Evolutionary conservation across 176 grass and related monocot genomes (phyloP).

Genomic region (Rhynchospora tenuis): DNA sequence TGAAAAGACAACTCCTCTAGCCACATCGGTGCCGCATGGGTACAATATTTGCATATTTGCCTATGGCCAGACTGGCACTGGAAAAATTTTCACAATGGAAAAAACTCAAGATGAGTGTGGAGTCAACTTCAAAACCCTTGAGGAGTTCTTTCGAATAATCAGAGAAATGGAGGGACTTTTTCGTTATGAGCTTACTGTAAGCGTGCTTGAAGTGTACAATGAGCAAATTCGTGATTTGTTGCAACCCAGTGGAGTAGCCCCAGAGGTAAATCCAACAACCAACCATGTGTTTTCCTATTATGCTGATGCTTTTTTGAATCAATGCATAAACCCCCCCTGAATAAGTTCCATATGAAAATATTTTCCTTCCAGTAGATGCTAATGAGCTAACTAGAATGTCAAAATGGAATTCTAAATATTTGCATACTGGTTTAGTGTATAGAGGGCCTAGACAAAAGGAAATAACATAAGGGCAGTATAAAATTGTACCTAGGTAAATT

Average conservation of each 20-base stretch:
- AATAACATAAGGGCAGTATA: not conserved
- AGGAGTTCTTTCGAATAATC: slow-evolving; percentile 76
- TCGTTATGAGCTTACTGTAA: slow-evolving; percentile 65
- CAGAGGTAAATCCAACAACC: slow-evolving; percentile 42
- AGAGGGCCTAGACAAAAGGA: not conserved
- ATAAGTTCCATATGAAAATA: not conserved
- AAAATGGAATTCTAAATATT: not conserved
- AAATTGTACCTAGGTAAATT: not conserved
- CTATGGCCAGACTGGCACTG: slow-evolving; percentile 86
- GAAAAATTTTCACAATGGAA: slow-evolving; percentile 99
- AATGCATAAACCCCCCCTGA: not conserved
- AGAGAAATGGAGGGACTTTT: slow-evolving; percentile 62
- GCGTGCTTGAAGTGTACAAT: slow-evolving; percentile 89
- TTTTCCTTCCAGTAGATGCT: not conserved
- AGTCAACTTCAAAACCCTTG: slow-evolving; percentile 78
- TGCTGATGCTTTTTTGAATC: not conserved
- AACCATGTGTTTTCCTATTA: not conserved
- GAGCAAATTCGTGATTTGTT: slow-evolving; percentile 96
- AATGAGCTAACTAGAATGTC: not conserved
- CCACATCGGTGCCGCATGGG: slow-evolving; percentile 85
- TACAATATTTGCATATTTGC: slow-evolving; percentile 97
- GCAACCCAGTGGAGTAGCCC: slow-evolving; percentile 28
- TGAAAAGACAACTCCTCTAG: slow-evolving; percentile 64
- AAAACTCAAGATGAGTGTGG: slow-evolving; percentile 61
- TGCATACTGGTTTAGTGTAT: not conserved